These are phyloP conservation scores for Sordariomycetes sp. DNA, from an alignment of 2,329 filamentous ascomycete species.

Conservation along the genomic window DNA sequence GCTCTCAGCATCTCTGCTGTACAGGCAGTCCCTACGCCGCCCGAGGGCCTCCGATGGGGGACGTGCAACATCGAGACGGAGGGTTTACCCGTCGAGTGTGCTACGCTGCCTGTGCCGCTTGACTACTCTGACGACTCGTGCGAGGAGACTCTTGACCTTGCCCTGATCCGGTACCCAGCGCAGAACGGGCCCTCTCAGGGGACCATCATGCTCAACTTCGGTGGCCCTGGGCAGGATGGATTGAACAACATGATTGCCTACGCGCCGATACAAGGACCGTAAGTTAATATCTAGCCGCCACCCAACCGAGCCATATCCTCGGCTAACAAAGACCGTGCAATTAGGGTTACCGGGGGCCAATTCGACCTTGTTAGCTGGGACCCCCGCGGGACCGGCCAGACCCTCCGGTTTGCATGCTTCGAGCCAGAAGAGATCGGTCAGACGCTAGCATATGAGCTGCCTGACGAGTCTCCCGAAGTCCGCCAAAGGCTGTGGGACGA, in stretches of 20 bases:
- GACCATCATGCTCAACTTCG: constrained; percentile 19
- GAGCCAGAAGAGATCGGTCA: background rate
- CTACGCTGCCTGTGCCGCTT: constrained; percentile 7
- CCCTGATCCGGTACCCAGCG: constrained; percentile 6
- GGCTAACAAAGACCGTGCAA: background rate
- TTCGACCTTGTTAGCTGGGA: constrained; percentile 13
- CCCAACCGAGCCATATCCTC: background rate
- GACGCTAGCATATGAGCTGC: background rate
- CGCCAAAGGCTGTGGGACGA: constrained; percentile 12
- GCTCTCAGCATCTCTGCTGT: too few relatives aligned
- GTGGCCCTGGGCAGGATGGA: constrained; percentile 12
- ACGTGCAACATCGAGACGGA: background rate
- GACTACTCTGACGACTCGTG: constrained; percentile 8
- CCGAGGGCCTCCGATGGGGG: background rate
- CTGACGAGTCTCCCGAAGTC: constrained; percentile 7
- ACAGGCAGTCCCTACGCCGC: too few relatives aligned
- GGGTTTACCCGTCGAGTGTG: constrained; percentile 10
- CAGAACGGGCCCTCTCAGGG: constrained; percentile 12
- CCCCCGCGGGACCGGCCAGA: constrained; percentile 11
- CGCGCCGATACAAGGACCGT: background rate
- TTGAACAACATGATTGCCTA: constrained; percentile 6
- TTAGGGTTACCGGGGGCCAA: constrained; percentile 10
- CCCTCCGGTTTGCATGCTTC: constrained; percentile 12
- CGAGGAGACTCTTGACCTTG: constrained; percentile 6
- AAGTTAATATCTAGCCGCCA: background rate